Conservation (phyloP, 352 stramenopile genomes). For the Phytophthora melonis region DNA sequence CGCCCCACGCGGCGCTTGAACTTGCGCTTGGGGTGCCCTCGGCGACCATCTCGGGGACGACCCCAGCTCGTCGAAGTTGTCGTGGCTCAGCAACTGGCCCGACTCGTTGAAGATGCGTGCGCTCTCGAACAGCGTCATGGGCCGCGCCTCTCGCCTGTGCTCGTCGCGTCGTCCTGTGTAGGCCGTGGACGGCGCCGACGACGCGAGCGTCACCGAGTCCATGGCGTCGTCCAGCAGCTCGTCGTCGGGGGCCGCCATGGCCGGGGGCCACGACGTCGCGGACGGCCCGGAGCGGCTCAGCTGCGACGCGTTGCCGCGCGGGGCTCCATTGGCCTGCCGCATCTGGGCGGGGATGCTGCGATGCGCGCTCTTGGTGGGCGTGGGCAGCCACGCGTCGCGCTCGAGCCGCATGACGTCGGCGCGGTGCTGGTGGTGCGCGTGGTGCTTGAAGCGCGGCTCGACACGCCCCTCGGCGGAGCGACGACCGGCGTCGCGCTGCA, state of each 20-base stretch:
- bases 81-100: slow-evolving; percentile 72
- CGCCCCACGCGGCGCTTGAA: slow-evolving; percentile 75
- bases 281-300: slow-evolving; percentile 62
- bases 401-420: slow-evolving; percentile 48
- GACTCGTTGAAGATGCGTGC: slow-evolving; percentile 82
- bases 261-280: slow-evolving; percentile 65
- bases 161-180: slow-evolving; percentile 39
- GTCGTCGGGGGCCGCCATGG: slow-evolving; percentile 23
- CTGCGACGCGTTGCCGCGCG: slow-evolving; percentile 12
- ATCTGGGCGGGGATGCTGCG: slow-evolving; percentile 51
- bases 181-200: slow-evolving; percentile 57
- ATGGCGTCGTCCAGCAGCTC: slow-evolving; percentile 40
- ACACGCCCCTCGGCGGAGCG: slow-evolving; percentile 32
- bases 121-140: slow-evolving; percentile 86
- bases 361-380: slow-evolving; percentile 27
- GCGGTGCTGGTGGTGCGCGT: slow-evolving; percentile 45
- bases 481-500: slow-evolving; percentile 63
- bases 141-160: slow-evolving; percentile 56
- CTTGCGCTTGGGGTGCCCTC: slow-evolving; percentile 45
- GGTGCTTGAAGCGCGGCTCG: slow-evolving; percentile 52
- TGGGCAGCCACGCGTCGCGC: slow-evolving; percentile 47
- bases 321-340: slow-evolving; percentile 19
- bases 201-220: slow-evolving; percentile 41
- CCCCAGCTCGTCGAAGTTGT: slow-evolving; percentile 73
- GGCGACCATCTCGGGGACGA: slow-evolving; percentile 52